Conservation (phyloP, 2,329 filamentous ascomycete genomes). For the Ophiostoma quercus region DNA sequence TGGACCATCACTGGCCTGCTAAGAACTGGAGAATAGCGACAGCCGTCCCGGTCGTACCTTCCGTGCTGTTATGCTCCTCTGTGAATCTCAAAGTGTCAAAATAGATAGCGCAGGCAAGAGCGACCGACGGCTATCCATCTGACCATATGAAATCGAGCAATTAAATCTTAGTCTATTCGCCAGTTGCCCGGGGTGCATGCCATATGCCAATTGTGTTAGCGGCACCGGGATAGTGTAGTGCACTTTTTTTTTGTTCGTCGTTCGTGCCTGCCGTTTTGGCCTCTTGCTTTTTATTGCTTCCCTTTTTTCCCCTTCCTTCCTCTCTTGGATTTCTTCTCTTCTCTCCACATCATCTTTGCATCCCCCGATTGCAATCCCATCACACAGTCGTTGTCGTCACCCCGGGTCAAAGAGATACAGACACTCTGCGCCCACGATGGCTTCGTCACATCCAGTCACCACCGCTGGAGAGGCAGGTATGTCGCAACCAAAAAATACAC, state of each 20-base stretch:
- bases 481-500: slow-evolving; percentile 18
- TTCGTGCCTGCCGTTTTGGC: neutral
- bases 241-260: slow-evolving; percentile 17
- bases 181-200: slow-evolving; percentile 21
- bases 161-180: slow-evolving; percentile 20
- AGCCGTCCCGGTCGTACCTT: slow-evolving; percentile 22
- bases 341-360: slow-evolving; percentile 5
- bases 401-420: slow-evolving; percentile 25
- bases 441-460: slow-evolving; percentile 25
- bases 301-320: slow-evolving; percentile 8
- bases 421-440: slow-evolving; percentile 26
- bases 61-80: slow-evolving; percentile 13
- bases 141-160: slow-evolving; percentile 23
- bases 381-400: slow-evolving; percentile 17
- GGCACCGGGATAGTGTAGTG: slow-evolving; percentile 18
- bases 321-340: neutral
- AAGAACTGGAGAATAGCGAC: slow-evolving; percentile 20
- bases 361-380: neutral
- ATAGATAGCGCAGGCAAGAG: slow-evolving; percentile 10
- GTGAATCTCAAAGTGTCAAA: slow-evolving; percentile 10
- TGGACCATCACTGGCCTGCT: slow-evolving; percentile 4
- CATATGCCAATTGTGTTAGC: slow-evolving; percentile 20
- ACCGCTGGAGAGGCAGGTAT: slow-evolving; percentile 30
- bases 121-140: slow-evolving; percentile 16
- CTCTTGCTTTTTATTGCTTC: slow-evolving; percentile 14